Base-by-base conservation (phyloP, 73 alveolate genomes). In the Blepharisma stoltei region DNA sequence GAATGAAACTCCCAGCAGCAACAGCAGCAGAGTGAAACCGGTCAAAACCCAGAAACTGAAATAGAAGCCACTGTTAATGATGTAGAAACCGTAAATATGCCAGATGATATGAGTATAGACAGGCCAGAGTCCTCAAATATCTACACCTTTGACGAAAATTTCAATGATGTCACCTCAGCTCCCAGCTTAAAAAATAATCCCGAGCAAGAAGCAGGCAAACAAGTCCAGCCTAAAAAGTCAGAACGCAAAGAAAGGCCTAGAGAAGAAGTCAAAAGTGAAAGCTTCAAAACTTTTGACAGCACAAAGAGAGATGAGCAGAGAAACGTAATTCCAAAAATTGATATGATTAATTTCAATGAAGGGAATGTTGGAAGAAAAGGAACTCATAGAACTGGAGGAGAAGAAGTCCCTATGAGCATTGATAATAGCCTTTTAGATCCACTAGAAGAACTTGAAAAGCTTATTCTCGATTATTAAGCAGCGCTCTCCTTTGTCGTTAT, bases 1-100 rank as follows among this genome's bases (percentile, higher is more conserved):
- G 87, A 86, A 71, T 87, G 80, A 71, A 78, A 78, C 52, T 68
- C 67, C 48, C 76, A 66, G 55, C 78, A 83, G 52, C 54, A 77
- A 6, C 83, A 84, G 6, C 81, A 60, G 55, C 68, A 69, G 6
- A 78, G 67, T 44, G 43, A 60, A 23, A 32, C 69, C 38, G 78
- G 83, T 21, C 54, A 50, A 14, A 83, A 83, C 41, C 67, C 81
- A n/a, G 73, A 60, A 49, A 71, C 50, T 45, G 76, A 52, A n/a
- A 81, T 66, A 11, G 83, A 88, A 77, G 78, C 37, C 2, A 25
- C 73, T 20, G n/a, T 60, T 18, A 20, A 20, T 25, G 45, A 60
- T 9, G 46, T 60, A 14, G 46, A 60, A 60, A 25, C 23, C 2
- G 45, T 60, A n/a, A 60, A 25, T 9, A 14, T 38, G 11, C 23